A percentile compares a stretch with the other conserved stretches of the same genome.
Conservation (phyloP, 306 rosid genomes). For the Fagus sylvatica region DNA sequence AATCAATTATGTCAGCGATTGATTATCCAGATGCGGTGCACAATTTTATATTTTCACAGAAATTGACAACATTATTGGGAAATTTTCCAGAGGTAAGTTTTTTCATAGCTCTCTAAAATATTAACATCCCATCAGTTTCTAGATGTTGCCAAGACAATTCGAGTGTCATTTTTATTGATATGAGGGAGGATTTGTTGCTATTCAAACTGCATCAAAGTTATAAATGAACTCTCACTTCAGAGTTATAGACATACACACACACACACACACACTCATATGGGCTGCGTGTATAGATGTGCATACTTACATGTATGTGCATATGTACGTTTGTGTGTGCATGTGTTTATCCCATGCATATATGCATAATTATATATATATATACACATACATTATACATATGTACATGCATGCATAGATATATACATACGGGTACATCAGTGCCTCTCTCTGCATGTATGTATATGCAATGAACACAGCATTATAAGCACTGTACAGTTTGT, state of each 20-base stretch:
- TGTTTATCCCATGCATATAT: background rate
- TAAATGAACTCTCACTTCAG: background rate
- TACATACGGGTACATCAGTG: background rate
- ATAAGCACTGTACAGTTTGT: background rate
- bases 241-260: no score
- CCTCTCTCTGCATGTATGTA: background rate
- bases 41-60: constrained; percentile 83
- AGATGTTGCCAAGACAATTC: constrained; percentile 1
- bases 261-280: background rate
- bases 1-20: constrained; percentile 63
- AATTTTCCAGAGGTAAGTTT: constrained; percentile 86
- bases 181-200: background rate
- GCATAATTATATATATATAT: background rate
- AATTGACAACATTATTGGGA: constrained; percentile 68
- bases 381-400: background rate
- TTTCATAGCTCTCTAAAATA: constrained; percentile 2
- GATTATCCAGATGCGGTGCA: constrained; percentile 82
- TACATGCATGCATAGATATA: background rate
- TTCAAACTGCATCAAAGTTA: background rate
- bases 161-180: background rate
- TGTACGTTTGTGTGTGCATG: background rate
- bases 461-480: background rate
- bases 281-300: background rate
- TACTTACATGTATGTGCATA: background rate
- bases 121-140: constrained; percentile 8